Evolutionary conservation across 768 basidiomycete species (phyloP), one percentile per base, ranked within the genome.

Genomic region (Vishniacozyma victoriae): DNA sequence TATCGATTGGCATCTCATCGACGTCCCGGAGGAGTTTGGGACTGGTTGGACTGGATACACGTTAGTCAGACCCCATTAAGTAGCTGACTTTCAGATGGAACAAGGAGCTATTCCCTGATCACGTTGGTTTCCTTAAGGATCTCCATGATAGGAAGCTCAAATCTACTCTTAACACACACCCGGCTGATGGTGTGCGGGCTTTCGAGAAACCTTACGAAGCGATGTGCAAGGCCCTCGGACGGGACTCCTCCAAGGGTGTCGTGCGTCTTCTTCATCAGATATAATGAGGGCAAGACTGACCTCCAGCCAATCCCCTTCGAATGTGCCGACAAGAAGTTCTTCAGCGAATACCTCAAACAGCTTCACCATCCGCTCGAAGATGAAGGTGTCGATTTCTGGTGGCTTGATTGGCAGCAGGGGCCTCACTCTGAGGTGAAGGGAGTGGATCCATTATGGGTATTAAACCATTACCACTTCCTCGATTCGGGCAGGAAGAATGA

Each of bases 321-420:
- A 26, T 46, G 46, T 26, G 50, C 50, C 22, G 48, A 59, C 44
- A 48, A 43, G 14, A 27, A 44, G 14, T 62, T 62, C 44, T 16
- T 62, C 13, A 42, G 47, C 11, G 54, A 44, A 3, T 62, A 62
- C 39, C 53, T 62, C 45, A 51, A 39, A 4, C 45, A 49, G 13
- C 42, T 62, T 11, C 54, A 55, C 24, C 53, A 55, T 22, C 44
- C 48, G 19, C 44, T 62, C 9, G 60, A 62, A 33, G 49, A 59
- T 16, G 50, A 62, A 24, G 60, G 60, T 19, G 54, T 59, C 31
- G 60, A 62, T 33, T 59, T 62, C 36, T 62, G 57, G 57, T 61
- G 59, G 59, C 27, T 58, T 16, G 59, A 60, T 33, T 61, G 59
- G 59, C 59, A 61, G 41, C 57, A 57, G 27, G 52, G 59, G 2